A percentile compares a stretch with the other conserved stretches of the same genome.
Evolutionary conservation across 2,329 filamentous ascomycete genomes (phyloP).

Genomic region (Monosporascus sp.): DNA sequence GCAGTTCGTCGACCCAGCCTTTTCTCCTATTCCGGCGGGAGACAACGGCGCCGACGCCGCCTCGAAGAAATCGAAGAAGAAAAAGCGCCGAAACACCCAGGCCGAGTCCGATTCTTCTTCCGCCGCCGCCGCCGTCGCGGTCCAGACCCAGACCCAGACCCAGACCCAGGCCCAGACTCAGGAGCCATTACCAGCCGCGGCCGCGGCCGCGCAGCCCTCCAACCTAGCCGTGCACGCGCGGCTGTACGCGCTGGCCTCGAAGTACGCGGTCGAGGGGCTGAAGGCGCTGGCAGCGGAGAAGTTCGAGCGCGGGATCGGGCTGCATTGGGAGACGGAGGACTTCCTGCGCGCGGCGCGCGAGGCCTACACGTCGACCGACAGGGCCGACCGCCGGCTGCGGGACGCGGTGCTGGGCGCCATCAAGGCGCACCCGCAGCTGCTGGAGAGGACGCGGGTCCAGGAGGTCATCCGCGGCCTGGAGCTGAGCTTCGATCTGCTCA

Average conservation of each 20-base stretch:
- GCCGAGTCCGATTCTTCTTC: not conserved
- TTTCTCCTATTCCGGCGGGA: not conserved
- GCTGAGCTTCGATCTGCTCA: constrained; percentile 10
- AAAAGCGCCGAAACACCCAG: constrained; percentile 1
- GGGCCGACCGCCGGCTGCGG: constrained; percentile 4
- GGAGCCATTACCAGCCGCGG: not conserved
- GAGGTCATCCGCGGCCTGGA: constrained; percentile 7
- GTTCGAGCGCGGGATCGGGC: constrained; percentile 5
- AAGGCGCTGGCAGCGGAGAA: constrained; percentile 6
- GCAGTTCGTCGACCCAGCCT: not conserved
- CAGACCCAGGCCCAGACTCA: no score
- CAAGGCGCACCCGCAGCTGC: constrained; percentile 7
- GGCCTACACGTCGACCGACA: constrained; percentile 5
- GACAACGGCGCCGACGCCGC: not conserved
- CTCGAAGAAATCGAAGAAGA: constrained; percentile 3
- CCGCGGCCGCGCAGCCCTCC: not conserved
- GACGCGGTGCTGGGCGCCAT: constrained; percentile 7
- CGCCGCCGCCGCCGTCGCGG: not conserved
- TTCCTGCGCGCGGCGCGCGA: constrained; percentile 9
- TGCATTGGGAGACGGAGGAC: constrained; percentile 7
- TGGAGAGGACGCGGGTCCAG: constrained; percentile 3
- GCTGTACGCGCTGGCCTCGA: constrained; percentile 9
- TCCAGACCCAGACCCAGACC: not conserved
- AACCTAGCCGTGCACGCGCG: constrained; percentile 10
- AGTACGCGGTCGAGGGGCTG: constrained; percentile 9